Evolutionary conservation across 2,329 filamentous ascomycete species (phyloP).

Genomic region (Penicillium polonicum): DNA sequence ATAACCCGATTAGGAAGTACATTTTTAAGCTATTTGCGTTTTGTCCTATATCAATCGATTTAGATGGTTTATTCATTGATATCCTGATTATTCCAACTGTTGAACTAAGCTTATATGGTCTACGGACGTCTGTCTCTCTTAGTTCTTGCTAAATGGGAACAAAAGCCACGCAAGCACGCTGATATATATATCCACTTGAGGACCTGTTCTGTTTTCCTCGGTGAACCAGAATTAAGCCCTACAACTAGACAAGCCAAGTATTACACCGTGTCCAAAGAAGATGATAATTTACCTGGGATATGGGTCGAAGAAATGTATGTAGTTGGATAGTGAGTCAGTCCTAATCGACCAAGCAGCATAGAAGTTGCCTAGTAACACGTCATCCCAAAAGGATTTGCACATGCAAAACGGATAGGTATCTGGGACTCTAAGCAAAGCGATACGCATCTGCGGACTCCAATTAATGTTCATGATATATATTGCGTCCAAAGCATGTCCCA

Average conservation of each 20-base stretch:
- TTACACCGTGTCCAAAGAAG: background rate
- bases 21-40: background rate
- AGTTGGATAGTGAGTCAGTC: background rate
- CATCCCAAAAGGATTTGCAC: background rate
- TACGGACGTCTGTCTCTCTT: background rate
- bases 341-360: background rate
- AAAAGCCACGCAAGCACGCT: too few relatives aligned
- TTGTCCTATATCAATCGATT: background rate
- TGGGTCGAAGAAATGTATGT: background rate
- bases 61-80: background rate
- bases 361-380: background rate
- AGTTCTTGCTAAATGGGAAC: background rate
- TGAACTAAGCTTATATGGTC: fast-evolving
- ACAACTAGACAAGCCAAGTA: background rate
- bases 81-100: background rate
- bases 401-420: background rate
- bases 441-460: too few relatives aligned
- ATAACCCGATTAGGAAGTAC: slow-evolving; percentile 8
- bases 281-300: too few relatives aligned
- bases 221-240: background rate
- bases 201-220: background rate
- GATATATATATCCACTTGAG: background rate
- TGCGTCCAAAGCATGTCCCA: background rate
- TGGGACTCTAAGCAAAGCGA: background rate
- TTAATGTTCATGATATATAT: too few relatives aligned